A percentile compares a stretch with the other conserved stretches of the same genome.
Conservation (phyloP, 2,329 filamentous ascomycete species). For the Fusarium irregulare region DNA sequence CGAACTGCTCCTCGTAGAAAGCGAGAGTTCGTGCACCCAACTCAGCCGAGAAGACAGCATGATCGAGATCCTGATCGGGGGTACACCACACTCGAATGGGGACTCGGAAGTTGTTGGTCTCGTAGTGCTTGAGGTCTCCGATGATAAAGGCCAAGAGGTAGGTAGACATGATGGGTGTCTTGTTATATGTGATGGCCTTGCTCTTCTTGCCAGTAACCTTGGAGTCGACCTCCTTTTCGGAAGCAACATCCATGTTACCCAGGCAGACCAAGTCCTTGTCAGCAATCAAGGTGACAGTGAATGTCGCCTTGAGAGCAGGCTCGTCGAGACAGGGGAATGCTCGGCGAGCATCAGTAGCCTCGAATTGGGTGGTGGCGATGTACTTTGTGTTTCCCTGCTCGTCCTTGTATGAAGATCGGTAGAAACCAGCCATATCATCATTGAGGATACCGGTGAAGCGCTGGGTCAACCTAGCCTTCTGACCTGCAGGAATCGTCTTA, state of each 20-base stretch:
- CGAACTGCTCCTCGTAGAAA: conserved; percentile 96
- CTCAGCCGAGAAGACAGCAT: conserved; percentile 89
- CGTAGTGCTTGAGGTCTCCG: conserved; percentile 92
- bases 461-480: conserved; percentile 73
- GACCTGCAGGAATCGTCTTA: conserved; percentile 76
- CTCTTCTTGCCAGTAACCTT: conserved; percentile 69
- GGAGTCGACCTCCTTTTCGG: conserved; percentile 78
- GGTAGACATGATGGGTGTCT: conserved; percentile 93
- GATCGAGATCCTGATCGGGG: conserved; percentile 87
- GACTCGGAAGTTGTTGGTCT: conserved; percentile 90
- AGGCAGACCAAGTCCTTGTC: conserved; percentile 91
- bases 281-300: conserved; percentile 89
- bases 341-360: conserved; percentile 90
- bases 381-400: conserved; percentile 81
- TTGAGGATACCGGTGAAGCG: conserved; percentile 82
- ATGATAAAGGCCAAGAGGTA: conserved; percentile 95
- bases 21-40: conserved; percentile 89
- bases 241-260: conserved; percentile 95
- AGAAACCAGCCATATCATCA: conserved; percentile 98
- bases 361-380: conserved; percentile 94
- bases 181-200: conserved; percentile 92
- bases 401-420: conserved; percentile 92
- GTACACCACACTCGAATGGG: conserved; percentile 95
- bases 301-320: conserved; percentile 91
- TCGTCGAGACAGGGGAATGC: conserved; percentile 98